A percentile compares a stretch with the other conserved stretches of the same genome.
Conservation (phyloP, 2,329 filamentous ascomycete genomes). For the Shiraia sp. region DNA sequence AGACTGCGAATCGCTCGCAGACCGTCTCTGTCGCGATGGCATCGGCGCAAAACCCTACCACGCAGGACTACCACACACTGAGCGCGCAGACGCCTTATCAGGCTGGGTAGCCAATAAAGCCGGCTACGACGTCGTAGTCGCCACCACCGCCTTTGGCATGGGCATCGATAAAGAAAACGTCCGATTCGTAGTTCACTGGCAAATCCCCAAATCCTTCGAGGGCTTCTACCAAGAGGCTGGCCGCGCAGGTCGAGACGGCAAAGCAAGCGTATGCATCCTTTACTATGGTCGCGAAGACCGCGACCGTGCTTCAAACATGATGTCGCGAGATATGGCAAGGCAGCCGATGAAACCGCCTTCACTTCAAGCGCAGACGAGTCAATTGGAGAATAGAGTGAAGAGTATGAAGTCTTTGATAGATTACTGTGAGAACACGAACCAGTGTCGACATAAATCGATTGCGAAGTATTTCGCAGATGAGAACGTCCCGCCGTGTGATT, state of each 20-base stretch:
- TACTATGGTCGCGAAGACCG: constrained; percentile 90
- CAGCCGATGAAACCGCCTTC: constrained; percentile 51
- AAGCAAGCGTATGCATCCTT: constrained; percentile 82
- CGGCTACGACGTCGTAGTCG: constrained; percentile 89
- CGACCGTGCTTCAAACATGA: constrained; percentile 67
- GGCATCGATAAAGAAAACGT: constrained; percentile 96
- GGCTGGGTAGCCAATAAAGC: constrained; percentile 73
- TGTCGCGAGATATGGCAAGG: constrained; percentile 53
- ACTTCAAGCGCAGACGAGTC: constrained; percentile 39
- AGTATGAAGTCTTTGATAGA: constrained; percentile 63
- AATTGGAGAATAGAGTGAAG: constrained; percentile 46
- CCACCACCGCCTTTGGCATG: constrained; percentile 96
- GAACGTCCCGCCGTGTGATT: constrained; percentile 46
- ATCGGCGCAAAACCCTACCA: constrained; percentile 77
- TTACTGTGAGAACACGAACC: constrained; percentile 77
- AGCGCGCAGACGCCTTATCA: constrained; percentile 71
- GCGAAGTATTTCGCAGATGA: constrained; percentile 44
- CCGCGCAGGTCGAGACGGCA: constrained; percentile 85
- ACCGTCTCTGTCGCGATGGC: constrained; percentile 66
- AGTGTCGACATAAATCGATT: constrained; percentile 67
- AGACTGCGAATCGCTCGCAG: constrained; percentile 73
- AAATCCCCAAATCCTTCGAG: constrained; percentile 90
- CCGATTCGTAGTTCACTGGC: constrained; percentile 93
- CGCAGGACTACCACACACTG: constrained; percentile 66
- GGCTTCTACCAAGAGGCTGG: constrained; percentile 96